Evolutionary conservation across 1,284 basidiomycete species (phyloP).

Genomic region (Wallemia mellicola): DNA sequence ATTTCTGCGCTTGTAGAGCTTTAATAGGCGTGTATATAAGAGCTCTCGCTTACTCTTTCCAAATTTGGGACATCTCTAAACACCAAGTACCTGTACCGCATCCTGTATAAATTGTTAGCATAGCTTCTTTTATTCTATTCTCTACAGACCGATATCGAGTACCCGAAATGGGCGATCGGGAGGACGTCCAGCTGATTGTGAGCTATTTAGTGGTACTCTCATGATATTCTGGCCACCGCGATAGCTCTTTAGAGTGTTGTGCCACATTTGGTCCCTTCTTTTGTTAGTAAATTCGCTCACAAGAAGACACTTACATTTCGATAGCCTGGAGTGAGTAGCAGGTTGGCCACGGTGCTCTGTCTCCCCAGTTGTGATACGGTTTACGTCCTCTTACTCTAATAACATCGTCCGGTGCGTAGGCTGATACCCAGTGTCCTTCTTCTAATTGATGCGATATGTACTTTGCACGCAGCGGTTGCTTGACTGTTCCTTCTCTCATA

Average conservation of each 20-base stretch:
- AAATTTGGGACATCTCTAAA: background rate
- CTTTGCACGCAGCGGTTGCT: background rate
- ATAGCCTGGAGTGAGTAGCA: background rate
- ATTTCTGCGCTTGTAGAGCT: conserved; percentile 1
- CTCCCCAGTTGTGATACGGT: background rate
- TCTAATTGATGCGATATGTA: background rate
- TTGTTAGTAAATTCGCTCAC: background rate
- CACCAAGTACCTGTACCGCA: background rate
- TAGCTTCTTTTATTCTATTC: background rate
- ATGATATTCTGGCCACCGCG: background rate
- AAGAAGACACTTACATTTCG: background rate
- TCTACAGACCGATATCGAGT: background rate
- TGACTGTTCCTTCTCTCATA: background rate
- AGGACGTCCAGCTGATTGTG: background rate
- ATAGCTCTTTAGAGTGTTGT: background rate
- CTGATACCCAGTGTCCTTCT: background rate
- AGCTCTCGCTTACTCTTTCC: background rate
- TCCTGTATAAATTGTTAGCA: background rate
- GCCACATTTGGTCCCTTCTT: background rate
- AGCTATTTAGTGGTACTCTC: background rate
- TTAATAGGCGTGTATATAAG: background rate
- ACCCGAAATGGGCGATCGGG: background rate
- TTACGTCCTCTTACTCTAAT: background rate
- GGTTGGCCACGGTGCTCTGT: background rate
- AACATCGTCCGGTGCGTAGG: background rate